Conservation (phyloP, 2,329 filamentous ascomycete species). For the Magnaporthiopsis incrustans region DNA sequence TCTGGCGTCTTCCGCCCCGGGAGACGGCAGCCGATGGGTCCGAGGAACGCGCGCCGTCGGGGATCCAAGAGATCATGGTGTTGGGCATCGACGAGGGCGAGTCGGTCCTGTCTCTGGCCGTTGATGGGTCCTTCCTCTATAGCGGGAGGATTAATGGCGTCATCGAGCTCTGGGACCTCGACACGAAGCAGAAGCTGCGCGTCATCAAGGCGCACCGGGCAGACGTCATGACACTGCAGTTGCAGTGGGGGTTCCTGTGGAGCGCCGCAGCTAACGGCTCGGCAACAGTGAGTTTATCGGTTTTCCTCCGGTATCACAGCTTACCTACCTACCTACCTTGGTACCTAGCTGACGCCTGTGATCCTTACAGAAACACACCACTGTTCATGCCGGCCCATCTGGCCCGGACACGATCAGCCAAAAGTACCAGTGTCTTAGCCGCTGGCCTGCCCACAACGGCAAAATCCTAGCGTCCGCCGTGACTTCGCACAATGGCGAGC, state of each 20-base stretch:
- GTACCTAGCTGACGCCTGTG: conserved; percentile 16
- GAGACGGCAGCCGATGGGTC: conserved; percentile 11
- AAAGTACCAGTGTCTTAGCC: conserved; percentile 25
- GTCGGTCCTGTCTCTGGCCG: conserved; percentile 67
- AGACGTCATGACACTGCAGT: conserved; percentile 79
- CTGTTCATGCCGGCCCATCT: conserved; percentile 50
- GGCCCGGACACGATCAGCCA: conserved; percentile 47
- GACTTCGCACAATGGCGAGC: conserved; percentile 58
- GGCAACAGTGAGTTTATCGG: conserved; percentile 55
- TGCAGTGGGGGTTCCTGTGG: conserved; percentile 79
- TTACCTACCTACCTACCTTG: too few species aligned
- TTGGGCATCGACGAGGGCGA: conserved; percentile 54
- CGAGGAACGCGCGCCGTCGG: conserved; percentile 34
- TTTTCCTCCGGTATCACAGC: background rate
- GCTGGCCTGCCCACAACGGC: conserved; percentile 62
- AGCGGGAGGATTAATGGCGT: conserved; percentile 81
- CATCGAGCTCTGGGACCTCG: conserved; percentile 93
- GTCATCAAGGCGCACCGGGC: conserved; percentile 74
- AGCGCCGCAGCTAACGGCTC: conserved; percentile 86
- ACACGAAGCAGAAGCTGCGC: conserved; percentile 82
- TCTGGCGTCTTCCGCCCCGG: conserved; percentile 65
- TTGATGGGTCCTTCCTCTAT: conserved; percentile 89
- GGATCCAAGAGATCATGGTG: conserved; percentile 61
- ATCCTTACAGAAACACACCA: conserved; percentile 54
- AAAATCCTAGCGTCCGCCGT: conserved; percentile 80